phyloP scores from a whole-genome alignment of 306 rosid species.

The Elaeagnus macrophylla region DNA sequence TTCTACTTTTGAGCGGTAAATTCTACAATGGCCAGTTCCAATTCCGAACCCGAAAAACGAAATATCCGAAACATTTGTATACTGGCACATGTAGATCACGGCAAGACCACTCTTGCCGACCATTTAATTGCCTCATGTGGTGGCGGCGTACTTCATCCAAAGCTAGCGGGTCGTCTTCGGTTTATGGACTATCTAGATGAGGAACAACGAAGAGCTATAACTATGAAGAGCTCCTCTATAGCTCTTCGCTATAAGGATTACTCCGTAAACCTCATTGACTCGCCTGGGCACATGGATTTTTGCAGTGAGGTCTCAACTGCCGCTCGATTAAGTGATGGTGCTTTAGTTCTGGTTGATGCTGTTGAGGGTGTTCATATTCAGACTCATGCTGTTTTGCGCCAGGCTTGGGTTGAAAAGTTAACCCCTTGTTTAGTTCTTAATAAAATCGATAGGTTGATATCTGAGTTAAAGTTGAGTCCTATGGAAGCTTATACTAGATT shows the following conservation, averaged over 20 bases:
- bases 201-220: constrained; percentile 82
- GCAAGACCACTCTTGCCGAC: constrained; percentile 85
- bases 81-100: constrained; percentile 88
- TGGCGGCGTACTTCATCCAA: constrained; percentile 62
- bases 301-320: constrained; percentile 93
- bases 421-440: constrained; percentile 77
- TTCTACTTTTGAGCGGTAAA: no score
- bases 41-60: constrained; percentile 21
- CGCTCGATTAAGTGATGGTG: constrained; percentile 80
- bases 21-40: no score
- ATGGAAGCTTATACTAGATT: constrained; percentile 58
- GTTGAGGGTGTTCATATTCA: constrained; percentile 94
- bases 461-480: constrained; percentile 61
- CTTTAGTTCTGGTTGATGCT: constrained; percentile 69
- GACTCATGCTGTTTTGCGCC: constrained; percentile 85
- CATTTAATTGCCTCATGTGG: constrained; percentile 69
- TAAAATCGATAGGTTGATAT: constrained; percentile 73
- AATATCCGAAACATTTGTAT: constrained; percentile 74
- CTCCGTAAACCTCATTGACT: constrained; percentile 71
- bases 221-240: constrained; percentile 87
- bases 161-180: constrained; percentile 69
- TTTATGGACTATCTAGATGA: constrained; percentile 87
- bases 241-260: constrained; percentile 31
- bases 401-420: constrained; percentile 81
- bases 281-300: constrained; percentile 91